phyloP scores from a whole-genome alignment of 129 eudicot species.

The Helichrysum umbraculigerum region DNA sequence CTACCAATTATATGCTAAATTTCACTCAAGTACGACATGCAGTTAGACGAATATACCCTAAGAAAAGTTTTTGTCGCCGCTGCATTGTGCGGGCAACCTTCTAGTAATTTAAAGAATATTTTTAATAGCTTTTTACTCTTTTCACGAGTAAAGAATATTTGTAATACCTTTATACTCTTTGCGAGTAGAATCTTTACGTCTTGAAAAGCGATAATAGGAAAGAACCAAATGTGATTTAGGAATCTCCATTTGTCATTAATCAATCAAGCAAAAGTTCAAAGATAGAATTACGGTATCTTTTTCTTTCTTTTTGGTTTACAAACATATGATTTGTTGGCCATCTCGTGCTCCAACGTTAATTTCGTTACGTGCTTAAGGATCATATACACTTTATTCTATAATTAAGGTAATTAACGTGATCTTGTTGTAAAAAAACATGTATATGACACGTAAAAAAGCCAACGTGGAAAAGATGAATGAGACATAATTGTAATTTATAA shows the following conservation, averaged over 20 bases:
- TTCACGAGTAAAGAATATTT: too few relatives aligned
- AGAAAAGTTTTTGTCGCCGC: too few relatives aligned
- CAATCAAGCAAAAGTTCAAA: neutral
- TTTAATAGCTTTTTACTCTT: too few relatives aligned
- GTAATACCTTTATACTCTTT: too few relatives aligned
- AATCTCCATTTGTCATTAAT: conserved; percentile 18
- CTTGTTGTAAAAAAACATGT: neutral
- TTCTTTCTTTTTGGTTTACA: neutral
- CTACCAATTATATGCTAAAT: too few relatives aligned
- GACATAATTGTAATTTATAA: too few relatives aligned
- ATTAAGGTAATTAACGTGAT: neutral
- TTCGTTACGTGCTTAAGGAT: conserved; percentile 16
- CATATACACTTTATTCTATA: conserved; percentile 9
- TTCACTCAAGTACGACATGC: too few relatives aligned
- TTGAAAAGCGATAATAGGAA: neutral
- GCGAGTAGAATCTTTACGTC: neutral
- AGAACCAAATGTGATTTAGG: neutral
- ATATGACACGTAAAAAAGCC: neutral
- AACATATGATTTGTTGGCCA: conserved; percentile 17
- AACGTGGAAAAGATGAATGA: too few relatives aligned
- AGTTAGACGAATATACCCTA: too few relatives aligned
- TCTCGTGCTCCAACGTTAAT: neutral
- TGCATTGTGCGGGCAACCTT: too few relatives aligned
- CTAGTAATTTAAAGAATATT: too few relatives aligned
- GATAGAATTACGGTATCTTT: neutral